Percentiles rank a stretch among this genome's conserved stretches.
Conservation (phyloP, 148 eudicot species). For the Fallopia convolvulus region DNA sequence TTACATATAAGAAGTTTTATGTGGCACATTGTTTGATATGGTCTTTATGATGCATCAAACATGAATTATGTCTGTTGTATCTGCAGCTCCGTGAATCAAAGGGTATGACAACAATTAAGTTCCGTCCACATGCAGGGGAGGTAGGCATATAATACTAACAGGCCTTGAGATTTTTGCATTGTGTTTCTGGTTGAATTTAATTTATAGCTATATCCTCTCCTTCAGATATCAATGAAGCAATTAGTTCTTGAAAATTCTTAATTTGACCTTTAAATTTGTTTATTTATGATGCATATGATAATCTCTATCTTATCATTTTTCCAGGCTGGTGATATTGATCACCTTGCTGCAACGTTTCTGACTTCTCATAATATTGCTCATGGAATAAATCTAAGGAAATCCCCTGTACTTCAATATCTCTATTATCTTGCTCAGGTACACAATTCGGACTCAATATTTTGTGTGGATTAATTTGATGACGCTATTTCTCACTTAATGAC, state of each 20-base stretch:
- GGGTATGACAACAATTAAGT: constrained; percentile 92
- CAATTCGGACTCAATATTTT: constrained; percentile 8
- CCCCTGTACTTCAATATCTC: constrained; percentile 96
- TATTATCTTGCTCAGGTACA: constrained; percentile 90
- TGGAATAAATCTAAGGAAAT: constrained; percentile 93
- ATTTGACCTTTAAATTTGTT: neutral
- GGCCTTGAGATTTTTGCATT: neutral
- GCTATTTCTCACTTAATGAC: constrained; percentile 2
- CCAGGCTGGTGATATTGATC: constrained; percentile 98
- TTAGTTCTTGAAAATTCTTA: neutral
- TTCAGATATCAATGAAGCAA: neutral
- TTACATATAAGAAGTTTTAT: neutral
- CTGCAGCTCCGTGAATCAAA: constrained; percentile 97
- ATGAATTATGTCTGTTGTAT: constrained; percentile 14
- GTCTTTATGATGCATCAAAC: neutral
- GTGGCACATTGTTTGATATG: neutral
- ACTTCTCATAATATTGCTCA: constrained; percentile 87
- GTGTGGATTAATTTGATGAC: neutral
- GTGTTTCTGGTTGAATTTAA: neutral
- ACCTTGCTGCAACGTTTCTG: constrained; percentile 95
- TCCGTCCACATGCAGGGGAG: constrained; percentile 99
- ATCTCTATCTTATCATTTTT: constrained; percentile 6
- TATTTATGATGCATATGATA: neutral
- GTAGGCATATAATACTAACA: constrained; percentile 23
- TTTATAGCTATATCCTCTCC: neutral